Percentiles rank a stretch among this genome's conserved stretches.
These are phyloP conservation scores for Glebionis coronaria DNA, from an alignment of 129 eudicot species.

Conservation along the genomic window DNA sequence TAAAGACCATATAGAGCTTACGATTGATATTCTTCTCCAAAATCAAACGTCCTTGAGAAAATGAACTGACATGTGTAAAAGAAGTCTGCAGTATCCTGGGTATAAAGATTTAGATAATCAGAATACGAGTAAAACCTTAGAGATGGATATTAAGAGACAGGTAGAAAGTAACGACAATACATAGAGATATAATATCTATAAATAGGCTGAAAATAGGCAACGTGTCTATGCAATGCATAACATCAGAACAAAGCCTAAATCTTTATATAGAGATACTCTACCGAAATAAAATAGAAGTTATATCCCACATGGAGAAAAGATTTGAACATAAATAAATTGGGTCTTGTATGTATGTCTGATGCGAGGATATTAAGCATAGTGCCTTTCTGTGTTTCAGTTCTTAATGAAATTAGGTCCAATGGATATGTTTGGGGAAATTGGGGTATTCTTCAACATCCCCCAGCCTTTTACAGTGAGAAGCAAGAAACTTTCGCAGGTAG, in stretches of 20 bases:
- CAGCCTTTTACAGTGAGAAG: conserved; percentile 85
- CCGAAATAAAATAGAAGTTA: background rate
- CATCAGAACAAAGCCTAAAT: background rate
- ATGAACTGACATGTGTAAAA: conserved; percentile 15
- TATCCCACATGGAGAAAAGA: background rate
- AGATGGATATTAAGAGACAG: background rate
- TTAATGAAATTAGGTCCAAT: conserved; percentile 45
- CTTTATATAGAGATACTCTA: background rate
- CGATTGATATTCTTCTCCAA: conserved; percentile 19
- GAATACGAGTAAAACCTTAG: background rate
- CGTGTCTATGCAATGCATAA: background rate
- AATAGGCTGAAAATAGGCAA: background rate
- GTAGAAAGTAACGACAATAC: background rate
- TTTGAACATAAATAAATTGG: background rate
- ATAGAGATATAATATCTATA: background rate
- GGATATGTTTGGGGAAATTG: conserved; percentile 69
- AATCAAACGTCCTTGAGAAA: conserved; percentile 1
- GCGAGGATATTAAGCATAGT: conserved; percentile 14
- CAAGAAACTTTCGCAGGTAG: conserved; percentile 72
- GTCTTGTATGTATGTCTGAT: conserved; percentile 12
- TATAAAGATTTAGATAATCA: background rate
- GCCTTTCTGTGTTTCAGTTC: conserved; percentile 34
- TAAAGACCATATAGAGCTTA: background rate
- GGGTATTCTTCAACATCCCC: conserved; percentile 68
- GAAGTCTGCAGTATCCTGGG: conserved; percentile 18